Base-by-base conservation (phyloP, 441 rosid genomes). In the Erodium trifolium region DNA sequence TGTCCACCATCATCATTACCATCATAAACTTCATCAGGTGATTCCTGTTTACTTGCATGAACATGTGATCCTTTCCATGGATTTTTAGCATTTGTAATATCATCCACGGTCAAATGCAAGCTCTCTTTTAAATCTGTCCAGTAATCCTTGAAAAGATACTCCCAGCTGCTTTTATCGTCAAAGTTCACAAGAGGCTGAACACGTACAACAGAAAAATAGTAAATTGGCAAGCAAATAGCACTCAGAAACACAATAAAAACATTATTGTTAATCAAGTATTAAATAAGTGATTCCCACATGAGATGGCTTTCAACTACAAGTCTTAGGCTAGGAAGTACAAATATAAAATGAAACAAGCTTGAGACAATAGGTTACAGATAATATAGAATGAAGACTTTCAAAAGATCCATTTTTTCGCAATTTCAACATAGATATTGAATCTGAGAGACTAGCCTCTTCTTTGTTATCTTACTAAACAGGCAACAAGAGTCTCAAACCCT, bases 91-190 rank as follows among this genome's bases (percentile, higher is more conserved):
- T 73, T 80, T 11, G 75, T 80, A 69, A 96, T 86, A 75, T 92
- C 97, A 68, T 80, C 87, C 51, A 82, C 63, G 70, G 93, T 87
- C 75, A 96, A 83, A 64, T 80, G 82, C 59, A 88, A 83, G 73
- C 87, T 85, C 68, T 80, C 89, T 85, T 91, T 96, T 72, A 91
- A 75, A 75, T 68, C 81, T 70, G 82, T 75, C 99, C 99, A 96
- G 73, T 96, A 96, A 27, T 87, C 84, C 84, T 96, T 96, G 77
- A 96, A 96, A 65, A 96, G 96, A 87, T 91, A 96, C 84, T 96
- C 99, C 97, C 97, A 96, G 84, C 97, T 96, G 74, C 80, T 82
- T 82, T 84, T 80, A 78, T 96, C 99, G 78, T 96, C 99, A 82
- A 96, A 96, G 81, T 96, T 97, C 80, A 96, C 99, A 81, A 87